Evolutionary conservation across 2,329 filamentous ascomycete genomes (phyloP).

Genomic region (Lachnellula subtilissima): DNA sequence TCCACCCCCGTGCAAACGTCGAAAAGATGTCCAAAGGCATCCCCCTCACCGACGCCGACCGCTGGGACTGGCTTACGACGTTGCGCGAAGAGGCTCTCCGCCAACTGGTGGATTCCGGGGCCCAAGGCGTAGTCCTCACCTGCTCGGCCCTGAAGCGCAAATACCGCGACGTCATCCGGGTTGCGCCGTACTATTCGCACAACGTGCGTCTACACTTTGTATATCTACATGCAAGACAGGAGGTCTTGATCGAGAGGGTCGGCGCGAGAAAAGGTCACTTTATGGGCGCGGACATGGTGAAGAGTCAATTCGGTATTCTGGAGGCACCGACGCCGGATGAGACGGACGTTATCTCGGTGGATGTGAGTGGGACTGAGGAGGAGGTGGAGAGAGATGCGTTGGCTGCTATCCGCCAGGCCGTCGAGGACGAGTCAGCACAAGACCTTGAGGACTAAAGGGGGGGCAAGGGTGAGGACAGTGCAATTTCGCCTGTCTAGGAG

Average conservation of each 20-base stretch:
- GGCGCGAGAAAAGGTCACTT: slow-evolving; percentile 75
- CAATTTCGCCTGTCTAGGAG: neutral
- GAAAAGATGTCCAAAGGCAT: slow-evolving; percentile 85
- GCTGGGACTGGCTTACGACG: slow-evolving; percentile 92
- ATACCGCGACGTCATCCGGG: slow-evolving; percentile 87
- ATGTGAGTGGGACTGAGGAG: slow-evolving; percentile 56
- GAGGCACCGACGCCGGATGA: slow-evolving; percentile 73
- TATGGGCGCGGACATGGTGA: slow-evolving; percentile 94
- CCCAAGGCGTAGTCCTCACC: slow-evolving; percentile 81
- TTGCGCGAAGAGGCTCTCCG: slow-evolving; percentile 65
- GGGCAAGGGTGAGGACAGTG: neutral
- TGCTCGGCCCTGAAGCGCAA: slow-evolving; percentile 96
- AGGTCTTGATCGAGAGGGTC: slow-evolving; percentile 71
- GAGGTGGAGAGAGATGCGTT: slow-evolving; percentile 59
- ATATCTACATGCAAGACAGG: slow-evolving; percentile 76
- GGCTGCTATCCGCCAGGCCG: slow-evolving; percentile 41
- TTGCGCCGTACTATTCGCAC: slow-evolving; percentile 70
- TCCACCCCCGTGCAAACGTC: slow-evolving; percentile 71
- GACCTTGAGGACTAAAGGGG: slow-evolving; percentile 6
- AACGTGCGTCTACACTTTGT: slow-evolving; percentile 84
- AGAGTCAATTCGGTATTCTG: slow-evolving; percentile 83
- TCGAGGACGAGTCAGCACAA: slow-evolving; percentile 13
- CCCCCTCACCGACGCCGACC: slow-evolving; percentile 85
- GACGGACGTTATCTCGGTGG: slow-evolving; percentile 65
- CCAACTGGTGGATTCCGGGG: slow-evolving; percentile 45